phyloP scores from a whole-genome alignment of 1,284 basidiomycete genomes.

The Entoloma clypeatum region DNA sequence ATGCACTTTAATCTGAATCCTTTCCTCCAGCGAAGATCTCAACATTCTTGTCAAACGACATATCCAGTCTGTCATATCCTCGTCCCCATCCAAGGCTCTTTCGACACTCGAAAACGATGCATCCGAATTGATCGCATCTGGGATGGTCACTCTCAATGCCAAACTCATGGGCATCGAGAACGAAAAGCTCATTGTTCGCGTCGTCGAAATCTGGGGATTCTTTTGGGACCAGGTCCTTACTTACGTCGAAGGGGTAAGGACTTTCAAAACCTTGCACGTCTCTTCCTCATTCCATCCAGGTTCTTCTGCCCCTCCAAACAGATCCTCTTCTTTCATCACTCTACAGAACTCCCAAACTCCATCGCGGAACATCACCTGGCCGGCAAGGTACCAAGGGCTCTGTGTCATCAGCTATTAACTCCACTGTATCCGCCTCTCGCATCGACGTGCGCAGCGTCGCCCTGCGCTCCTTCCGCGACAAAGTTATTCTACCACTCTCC shows the following conservation, averaged over 20 bases:
- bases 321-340: slow-evolving; percentile 65
- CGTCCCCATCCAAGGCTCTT: slow-evolving; percentile 61
- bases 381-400: slow-evolving; percentile 46
- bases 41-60: slow-evolving; percentile 79
- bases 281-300: slow-evolving; percentile 36
- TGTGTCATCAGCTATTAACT: slow-evolving; percentile 30
- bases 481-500: slow-evolving; percentile 65
- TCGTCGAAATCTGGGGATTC: slow-evolving; percentile 90
- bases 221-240: slow-evolving; percentile 93
- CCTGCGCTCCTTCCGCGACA: slow-evolving; percentile 78
- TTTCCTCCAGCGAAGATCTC: slow-evolving; percentile 73
- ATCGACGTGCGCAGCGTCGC: slow-evolving; percentile 83
- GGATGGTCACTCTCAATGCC: slow-evolving; percentile 89
- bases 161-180: slow-evolving; percentile 76
- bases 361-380: slow-evolving; percentile 53
- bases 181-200: slow-evolving; percentile 66
- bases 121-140: slow-evolving; percentile 77
- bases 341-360: slow-evolving; percentile 51
- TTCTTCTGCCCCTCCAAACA: slow-evolving; percentile 73
- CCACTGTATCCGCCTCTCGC: slow-evolving; percentile 29
- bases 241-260: slow-evolving; percentile 77
- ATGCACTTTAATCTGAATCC: slow-evolving; percentile 8
- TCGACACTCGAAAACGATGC: slow-evolving; percentile 75
- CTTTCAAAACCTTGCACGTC: slow-evolving; percentile 1
- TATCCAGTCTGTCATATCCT: slow-evolving; percentile 64